Base-by-base conservation (phyloP, 306 rosid species). In the Cucurbita argyrosperma region DNA sequence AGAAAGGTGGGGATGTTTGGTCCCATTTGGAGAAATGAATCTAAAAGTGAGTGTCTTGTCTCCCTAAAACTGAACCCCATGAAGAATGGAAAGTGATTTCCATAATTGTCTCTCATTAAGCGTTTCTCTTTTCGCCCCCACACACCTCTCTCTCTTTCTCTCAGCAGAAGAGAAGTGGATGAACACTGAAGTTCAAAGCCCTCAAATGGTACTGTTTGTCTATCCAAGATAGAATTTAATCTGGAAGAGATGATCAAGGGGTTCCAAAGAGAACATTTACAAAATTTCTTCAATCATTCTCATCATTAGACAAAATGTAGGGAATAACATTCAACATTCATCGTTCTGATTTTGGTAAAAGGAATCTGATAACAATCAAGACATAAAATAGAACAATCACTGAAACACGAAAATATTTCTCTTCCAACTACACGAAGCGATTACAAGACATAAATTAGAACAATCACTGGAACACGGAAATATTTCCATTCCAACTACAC, bases 401-500 rank as follows among this genome's bases (percentile, higher is more conserved):
- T 85, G 88, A 39, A 89, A 88, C 30, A 91, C 82, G 16, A 88
- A 82, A 79, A 94, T 82, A 52, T 83, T 84, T 72, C 99, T 94
- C 49, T 87, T 84, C 96, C 99, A 94, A 49, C 90, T 87, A 80
- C 92, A 84, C 15, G 97, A 87, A 78, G 97, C 96, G 52, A 91
- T 76, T 64, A 84, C 92, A 30, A 30, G 35, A 30, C 13, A 74
- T 55, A n/a, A 10, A 61, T 10, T 61, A 52, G 65, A 18, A 54
- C 23, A 12, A 71, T 85, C 80, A 89, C 80, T 87, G 88, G 43
- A 89, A 88, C 30, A 91, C 83, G 16, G 89, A 83, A 79, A 94
- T 82, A 52, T 83, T 84, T 72, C 99, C 97, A 53, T 85, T 84
- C 96, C 99, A 94, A 49, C 90, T 87, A 80, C 92, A 84, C 15